A percentile compares a stretch with the other conserved stretches of the same genome.
Conservation (phyloP, 2,329 filamentous ascomycete species). For the Fusarium foetens region DNA sequence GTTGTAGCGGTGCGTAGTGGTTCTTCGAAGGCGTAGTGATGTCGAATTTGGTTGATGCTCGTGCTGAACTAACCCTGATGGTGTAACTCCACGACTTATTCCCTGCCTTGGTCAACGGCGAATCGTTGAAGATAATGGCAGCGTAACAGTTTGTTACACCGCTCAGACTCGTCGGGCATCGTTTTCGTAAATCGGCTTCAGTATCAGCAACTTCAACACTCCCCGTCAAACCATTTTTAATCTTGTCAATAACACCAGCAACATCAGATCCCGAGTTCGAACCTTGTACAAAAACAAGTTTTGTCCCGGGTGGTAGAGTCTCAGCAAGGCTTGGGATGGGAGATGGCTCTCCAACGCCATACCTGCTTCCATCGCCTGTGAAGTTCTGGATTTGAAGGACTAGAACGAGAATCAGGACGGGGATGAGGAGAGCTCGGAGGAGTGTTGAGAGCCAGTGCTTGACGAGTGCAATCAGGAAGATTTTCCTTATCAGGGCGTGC, state of each 20-base stretch:
- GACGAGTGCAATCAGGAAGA: slow-evolving; percentile 1
- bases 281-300: background rate
- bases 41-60: background rate
- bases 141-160: slow-evolving; percentile 1
- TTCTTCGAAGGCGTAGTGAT: background rate
- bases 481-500: slow-evolving; percentile 6
- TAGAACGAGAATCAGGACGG: slow-evolving; percentile 4
- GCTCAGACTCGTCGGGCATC: background rate
- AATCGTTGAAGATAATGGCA: slow-evolving; percentile 9
- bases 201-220: background rate
- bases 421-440: background rate
- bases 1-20: background rate
- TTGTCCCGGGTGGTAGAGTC: background rate
- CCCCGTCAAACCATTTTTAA: background rate
- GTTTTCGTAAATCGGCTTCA: background rate
- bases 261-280: background rate
- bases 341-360: slow-evolving; percentile 8
- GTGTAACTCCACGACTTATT: slow-evolving; percentile 1
- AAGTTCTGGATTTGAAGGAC: slow-evolving; percentile 15
- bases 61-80: background rate
- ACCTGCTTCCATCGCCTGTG: slow-evolving; percentile 6
- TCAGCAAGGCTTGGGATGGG: slow-evolving; percentile 1
- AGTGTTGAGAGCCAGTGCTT: slow-evolving; percentile 10
- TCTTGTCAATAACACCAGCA: background rate
- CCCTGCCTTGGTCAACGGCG: background rate